phyloP scores from a whole-genome alignment of 2,329 filamentous ascomycete species.

The Diaporthe sp. region DNA sequence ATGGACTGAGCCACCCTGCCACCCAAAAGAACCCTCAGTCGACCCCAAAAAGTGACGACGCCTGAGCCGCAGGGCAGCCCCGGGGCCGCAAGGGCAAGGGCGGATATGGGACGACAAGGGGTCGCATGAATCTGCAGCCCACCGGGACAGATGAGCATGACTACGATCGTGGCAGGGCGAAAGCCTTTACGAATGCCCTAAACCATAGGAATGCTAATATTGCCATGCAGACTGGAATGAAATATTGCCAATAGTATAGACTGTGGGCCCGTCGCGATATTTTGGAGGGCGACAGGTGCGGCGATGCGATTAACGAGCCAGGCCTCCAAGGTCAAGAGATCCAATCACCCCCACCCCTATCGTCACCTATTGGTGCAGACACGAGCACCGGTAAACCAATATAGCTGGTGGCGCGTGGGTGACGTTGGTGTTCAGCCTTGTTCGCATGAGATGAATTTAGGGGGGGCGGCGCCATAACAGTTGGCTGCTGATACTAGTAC shows the following conservation, averaged over 20 bases:
- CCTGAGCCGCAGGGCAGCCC: constrained; percentile 14
- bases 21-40: not conserved
- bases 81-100: not conserved
- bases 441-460: not conserved
- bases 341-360: not conserved
- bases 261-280: not conserved
- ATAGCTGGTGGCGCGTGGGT: not conserved
- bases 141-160: constrained; percentile 34
- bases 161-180: constrained; percentile 15
- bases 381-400: not conserved
- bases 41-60: constrained; percentile 13
- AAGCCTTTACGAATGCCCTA: constrained; percentile 8
- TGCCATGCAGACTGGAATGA: constrained; percentile 21
- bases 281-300: constrained; percentile 8
- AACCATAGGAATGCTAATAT: constrained; percentile 8
- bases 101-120: constrained; percentile 31
- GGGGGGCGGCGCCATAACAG: not conserved
- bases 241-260: constrained; percentile 34
- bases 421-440: constrained; percentile 12
- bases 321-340: not conserved
- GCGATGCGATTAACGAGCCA: constrained; percentile 14
- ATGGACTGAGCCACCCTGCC: constrained; percentile 15
- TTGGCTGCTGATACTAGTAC: not conserved
- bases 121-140: constrained; percentile 35
- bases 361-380: not conserved